A percentile compares a stretch with the other conserved stretches of the same genome.
Evolutionary conservation across 2,329 filamentous ascomycete species (phyloP).

Genomic region (Elsinoe perseae): DNA sequence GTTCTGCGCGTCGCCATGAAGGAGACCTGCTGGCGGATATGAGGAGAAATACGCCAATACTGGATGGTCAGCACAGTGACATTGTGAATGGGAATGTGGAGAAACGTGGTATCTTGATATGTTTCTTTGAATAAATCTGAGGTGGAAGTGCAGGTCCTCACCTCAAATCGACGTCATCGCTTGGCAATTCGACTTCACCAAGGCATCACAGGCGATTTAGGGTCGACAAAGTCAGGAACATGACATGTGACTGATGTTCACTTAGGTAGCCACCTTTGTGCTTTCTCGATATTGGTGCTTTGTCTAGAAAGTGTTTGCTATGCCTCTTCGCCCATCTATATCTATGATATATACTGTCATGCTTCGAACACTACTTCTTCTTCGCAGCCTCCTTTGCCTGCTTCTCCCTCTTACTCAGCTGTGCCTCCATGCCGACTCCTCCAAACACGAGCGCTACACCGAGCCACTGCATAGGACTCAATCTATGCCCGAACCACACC

Average conservation of each 20-base stretch:
- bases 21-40: background rate
- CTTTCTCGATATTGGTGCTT: no score
- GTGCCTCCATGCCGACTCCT: constrained; percentile 83
- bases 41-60: background rate
- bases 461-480: constrained; percentile 85
- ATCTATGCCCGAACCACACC: constrained; percentile 81
- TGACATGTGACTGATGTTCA: no score
- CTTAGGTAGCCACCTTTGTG: no score
- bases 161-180: constrained; percentile 5
- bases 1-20: constrained; percentile 2
- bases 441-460: constrained; percentile 91
- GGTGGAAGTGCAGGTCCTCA: background rate
- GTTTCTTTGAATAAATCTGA: background rate
- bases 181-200: background rate
- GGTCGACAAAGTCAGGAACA: no score
- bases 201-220: no score
- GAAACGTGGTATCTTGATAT: constrained; percentile 1
- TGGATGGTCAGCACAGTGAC: background rate
- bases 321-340: background rate
- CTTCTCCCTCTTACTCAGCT: constrained; percentile 76
- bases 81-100: background rate
- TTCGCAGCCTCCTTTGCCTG: constrained; percentile 64
- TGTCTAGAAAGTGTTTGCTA: no score
- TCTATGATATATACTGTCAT: background rate
- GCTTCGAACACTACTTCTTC: constrained; percentile 18